Conservation (phyloP, 176 grass and related monocot species). For the Hordeum marinum region DNA sequence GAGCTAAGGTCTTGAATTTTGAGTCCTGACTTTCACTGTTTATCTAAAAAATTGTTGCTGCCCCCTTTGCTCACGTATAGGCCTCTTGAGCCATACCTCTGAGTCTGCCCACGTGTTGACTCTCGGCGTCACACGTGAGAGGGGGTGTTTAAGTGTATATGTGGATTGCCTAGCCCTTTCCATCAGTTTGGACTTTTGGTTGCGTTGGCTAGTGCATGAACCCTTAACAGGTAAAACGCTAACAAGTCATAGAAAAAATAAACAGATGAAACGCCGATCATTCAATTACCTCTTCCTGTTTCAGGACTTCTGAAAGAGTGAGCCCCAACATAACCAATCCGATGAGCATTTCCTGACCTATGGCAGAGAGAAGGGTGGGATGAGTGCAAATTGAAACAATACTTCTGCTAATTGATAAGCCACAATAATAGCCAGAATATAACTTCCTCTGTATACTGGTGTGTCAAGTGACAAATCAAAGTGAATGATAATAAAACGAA, state of each 20-base stretch:
- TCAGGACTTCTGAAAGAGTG: constrained; percentile 29
- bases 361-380: neutral
- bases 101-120: too few species aligned
- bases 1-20: too few species aligned
- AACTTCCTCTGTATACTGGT: neutral
- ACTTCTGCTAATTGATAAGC: neutral
- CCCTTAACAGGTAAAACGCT: neutral
- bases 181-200: too few species aligned
- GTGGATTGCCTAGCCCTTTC: too few species aligned
- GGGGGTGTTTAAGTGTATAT: too few species aligned
- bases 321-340: constrained; percentile 70
- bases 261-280: neutral
- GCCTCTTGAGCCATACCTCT: too few species aligned
- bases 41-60: too few species aligned
- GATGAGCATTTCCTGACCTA: constrained; percentile 75
- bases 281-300: constrained; percentile 44
- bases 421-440: neutral
- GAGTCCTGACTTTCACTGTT: too few species aligned
- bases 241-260: constrained; percentile 7
- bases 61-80: too few species aligned
- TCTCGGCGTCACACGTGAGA: too few species aligned
- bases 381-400: neutral
- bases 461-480: constrained; percentile 1
- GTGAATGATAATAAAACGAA: constrained; percentile 28
- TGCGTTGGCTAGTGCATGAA: too few species aligned